Evolutionary conservation across 2,329 filamentous ascomycete species (phyloP), one percentile per base, ranked within the genome.

Genomic region (Sclerotinia borealis): DNA sequence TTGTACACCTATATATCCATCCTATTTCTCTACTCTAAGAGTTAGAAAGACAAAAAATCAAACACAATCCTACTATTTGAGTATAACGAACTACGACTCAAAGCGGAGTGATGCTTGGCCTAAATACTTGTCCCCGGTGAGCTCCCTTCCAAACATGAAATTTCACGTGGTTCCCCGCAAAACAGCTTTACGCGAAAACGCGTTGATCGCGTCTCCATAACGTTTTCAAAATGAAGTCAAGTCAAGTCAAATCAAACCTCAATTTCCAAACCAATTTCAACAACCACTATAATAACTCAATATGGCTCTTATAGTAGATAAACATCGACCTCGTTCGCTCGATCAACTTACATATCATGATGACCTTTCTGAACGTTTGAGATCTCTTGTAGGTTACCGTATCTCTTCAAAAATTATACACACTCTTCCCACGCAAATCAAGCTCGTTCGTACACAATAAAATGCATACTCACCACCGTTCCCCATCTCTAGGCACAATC

Each of bases 301-400:
- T 25, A 89, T 89, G 85, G 85, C 86, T 55, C 83, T 90, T 67
- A 87, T 89, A 68, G 86, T 90, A 65, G 87, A 89, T 73, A 90
- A 89, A 70, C 86, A 89, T 72, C 81, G 86, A 31, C 91, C 91
- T 6, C 84, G 89, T 67, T 90, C 87, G 37, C 83, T 95, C 0
- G 90, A 93, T 66, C 79, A 83, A 63, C 83, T 97, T 65, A 91
- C 90, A 70, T 99, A 98, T 73, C 95, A 99, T 71, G 78, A 86
- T 62, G 92, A 96, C 67, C 85, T 99, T 50, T 97, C 95, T 13
- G 88, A 92, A 31, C 87, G 93, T 64, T 83, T 99, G 52, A 87
- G 88, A 70, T 92, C 95, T 36, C 82, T 99, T 67, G 93, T 96
- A 85, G 71, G 84, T 70, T 64, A 51, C 17, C 55, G 41, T 31